phyloP scores from a whole-genome alignment of 495 filamentous ascomycete species.

The Xylaria bambusicola region DNA sequence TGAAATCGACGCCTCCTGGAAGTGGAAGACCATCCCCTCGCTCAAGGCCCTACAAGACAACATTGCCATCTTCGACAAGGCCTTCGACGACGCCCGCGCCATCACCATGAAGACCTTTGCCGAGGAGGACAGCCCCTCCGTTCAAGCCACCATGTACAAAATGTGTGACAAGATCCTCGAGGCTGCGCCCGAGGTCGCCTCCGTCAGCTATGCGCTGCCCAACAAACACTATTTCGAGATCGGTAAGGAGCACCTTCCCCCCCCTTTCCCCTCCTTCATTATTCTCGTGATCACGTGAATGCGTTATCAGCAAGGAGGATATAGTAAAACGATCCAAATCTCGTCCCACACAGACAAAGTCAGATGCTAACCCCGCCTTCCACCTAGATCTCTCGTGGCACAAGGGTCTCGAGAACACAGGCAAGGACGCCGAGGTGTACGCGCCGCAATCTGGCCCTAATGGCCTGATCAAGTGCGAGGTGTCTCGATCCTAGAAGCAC shows the following conservation, averaged over 20 bases:
- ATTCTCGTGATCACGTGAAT: too few species aligned
- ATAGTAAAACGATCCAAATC: too few species aligned
- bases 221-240: slow-evolving; percentile 99
- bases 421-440: slow-evolving; percentile 94
- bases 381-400: slow-evolving; percentile 89
- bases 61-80: slow-evolving; percentile 69
- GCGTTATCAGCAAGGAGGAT: too few species aligned
- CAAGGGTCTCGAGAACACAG: slow-evolving; percentile 95
- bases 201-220: slow-evolving; percentile 80
- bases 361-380: not conserved
- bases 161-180: slow-evolving; percentile 90
- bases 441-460: slow-evolving; percentile 92
- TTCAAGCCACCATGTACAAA: slow-evolving; percentile 98
- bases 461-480: slow-evolving; percentile 93
- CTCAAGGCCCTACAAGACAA: slow-evolving; percentile 68
- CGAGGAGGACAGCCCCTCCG: slow-evolving; percentile 85
- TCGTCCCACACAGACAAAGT: not conserved
- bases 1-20: slow-evolving; percentile 83
- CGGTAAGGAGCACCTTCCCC: slow-evolving; percentile 67
- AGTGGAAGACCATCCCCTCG: slow-evolving; percentile 70
- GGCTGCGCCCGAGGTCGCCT: slow-evolving; percentile 67
- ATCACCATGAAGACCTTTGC: slow-evolving; percentile 93
- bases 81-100: slow-evolving; percentile 71
- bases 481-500: slow-evolving; percentile 63
- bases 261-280: not conserved